Evolutionary conservation across 2,329 filamentous ascomycete species (phyloP).

Genomic region (Penicillium digitatum): DNA sequence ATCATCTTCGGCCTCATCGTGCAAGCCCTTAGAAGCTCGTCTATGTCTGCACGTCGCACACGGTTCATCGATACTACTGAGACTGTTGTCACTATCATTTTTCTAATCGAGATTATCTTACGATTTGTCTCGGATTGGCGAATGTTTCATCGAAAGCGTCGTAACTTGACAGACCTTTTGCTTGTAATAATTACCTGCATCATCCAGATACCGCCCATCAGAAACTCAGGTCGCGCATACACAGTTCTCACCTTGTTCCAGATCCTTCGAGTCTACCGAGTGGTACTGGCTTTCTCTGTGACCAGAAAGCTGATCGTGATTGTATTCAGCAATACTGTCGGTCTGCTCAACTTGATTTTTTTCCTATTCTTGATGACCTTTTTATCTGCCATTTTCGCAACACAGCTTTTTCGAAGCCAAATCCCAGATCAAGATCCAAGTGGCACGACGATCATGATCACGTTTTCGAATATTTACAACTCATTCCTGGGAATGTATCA

Average conservation of each 20-base stretch:
- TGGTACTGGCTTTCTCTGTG: constrained; percentile 83
- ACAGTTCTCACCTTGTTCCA: constrained; percentile 91
- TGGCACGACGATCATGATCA: constrained; percentile 64
- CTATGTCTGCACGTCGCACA: constrained; percentile 61
- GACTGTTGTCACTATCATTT: constrained; percentile 68
- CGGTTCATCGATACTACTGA: constrained; percentile 69
- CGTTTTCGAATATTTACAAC: constrained; percentile 90
- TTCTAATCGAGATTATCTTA: constrained; percentile 77
- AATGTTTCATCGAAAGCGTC: constrained; percentile 67
- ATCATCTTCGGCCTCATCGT: constrained; percentile 77
- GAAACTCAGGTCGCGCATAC: constrained; percentile 66
- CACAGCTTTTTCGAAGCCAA: constrained; percentile 86
- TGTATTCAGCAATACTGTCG: constrained; percentile 84
- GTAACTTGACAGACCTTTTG: constrained; percentile 74
- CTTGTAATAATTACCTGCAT: constrained; percentile 77
- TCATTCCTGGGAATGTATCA: constrained; percentile 98
- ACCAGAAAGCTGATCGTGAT: constrained; percentile 80
- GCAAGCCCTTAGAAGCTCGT: constrained; percentile 71
- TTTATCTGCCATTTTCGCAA: constrained; percentile 85
- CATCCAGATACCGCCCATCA: constrained; percentile 81
- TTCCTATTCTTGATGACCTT: constrained; percentile 97
- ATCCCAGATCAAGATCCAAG: constrained; percentile 61
- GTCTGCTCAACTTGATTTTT: constrained; percentile 89
- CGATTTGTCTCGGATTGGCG: constrained; percentile 78
- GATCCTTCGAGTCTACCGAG: constrained; percentile 83